Evolutionary conservation across 2,329 filamentous ascomycete species (phyloP), one percentile per base, ranked within the genome.

Genomic region (Trichoderma citrinoviride): DNA sequence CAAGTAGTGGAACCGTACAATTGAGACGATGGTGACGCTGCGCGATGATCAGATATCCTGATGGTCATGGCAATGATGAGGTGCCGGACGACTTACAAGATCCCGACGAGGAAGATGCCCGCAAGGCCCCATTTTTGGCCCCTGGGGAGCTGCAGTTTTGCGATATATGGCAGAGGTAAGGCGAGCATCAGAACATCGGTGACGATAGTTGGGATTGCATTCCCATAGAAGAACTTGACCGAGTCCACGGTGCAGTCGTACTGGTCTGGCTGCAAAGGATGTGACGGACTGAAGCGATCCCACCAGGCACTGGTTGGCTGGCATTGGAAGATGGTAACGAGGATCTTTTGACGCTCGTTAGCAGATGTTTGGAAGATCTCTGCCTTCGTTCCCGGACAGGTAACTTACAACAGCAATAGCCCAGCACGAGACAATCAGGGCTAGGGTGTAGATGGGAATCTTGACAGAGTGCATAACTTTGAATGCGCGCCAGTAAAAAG

Each of bases 161-260:
- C 73, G 14, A 76, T 67, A 25, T 73, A 69, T 2, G 72, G 73
- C 1, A 74, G 62, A 1, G 75, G 75, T 1, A 76, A 61, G 1
- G 66, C 19, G 15, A 76, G 67, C 19, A 75, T 71, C 10, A 73
- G 19, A 1, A 71, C 47, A 29, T 76, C 73, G 2, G 71, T 72
- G 3, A 70, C 63, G 19, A 75, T 71, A 46, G 71, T 73, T 1
- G 72, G 70, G 8, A 74, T 69, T 2, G 71, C 68, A 52, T 74
- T 75, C 2, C 67, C 69, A 50, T 71, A 71, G 53, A 74, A 74
- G 61, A 74, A 73, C 3, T 67, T 67, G 27, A 47, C 67, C 6
- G 67, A 44, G 12, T 69, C 53, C 6, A 73, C 65, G 53, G 54
- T 50, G 19, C 69, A 73, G 8, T 27, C 23, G 44, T 66, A 71